Evolutionary conservation across 805 yeast genomes (phyloP).

Genomic region (Yarrowia sp.): DNA sequence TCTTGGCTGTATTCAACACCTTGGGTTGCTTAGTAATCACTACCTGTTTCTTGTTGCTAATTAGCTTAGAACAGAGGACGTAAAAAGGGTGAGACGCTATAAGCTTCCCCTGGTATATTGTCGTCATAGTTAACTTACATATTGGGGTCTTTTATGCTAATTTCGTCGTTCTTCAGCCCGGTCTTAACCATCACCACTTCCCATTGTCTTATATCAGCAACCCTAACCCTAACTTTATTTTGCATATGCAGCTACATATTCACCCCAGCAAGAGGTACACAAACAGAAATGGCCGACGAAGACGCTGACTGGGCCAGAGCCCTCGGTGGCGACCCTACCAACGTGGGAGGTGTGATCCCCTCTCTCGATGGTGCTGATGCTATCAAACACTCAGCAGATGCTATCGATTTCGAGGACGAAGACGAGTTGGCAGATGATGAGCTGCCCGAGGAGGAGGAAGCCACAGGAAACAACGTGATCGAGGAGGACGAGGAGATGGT

Average conservation of each 20-base stretch:
- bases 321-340: conserved; percentile 23
- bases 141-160: no score
- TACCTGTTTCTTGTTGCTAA: no score
- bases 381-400: conserved; percentile 81
- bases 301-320: conserved; percentile 24
- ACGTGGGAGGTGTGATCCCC: conserved; percentile 12
- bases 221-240: not conserved
- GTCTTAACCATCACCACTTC: not conserved
- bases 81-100: no score
- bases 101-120: no score
- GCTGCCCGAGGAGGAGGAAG: conserved; percentile 39
- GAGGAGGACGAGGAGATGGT: conserved; percentile 26
- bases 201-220: not conserved
- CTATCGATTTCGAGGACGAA: conserved; percentile 89
- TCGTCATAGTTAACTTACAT: no score
- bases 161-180: not conserved
- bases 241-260: not conserved
- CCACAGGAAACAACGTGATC: not conserved
- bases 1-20: no score
- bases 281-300: conserved; percentile 24
- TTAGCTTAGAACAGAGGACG: no score
- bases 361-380: conserved; percentile 25
- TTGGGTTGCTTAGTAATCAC: no score
- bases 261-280: not conserved
- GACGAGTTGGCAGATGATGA: conserved; percentile 95